These are phyloP conservation scores for Penicillium brasilianum DNA, from an alignment of 2,329 filamentous ascomycete genomes.

Conservation along the genomic window DNA sequence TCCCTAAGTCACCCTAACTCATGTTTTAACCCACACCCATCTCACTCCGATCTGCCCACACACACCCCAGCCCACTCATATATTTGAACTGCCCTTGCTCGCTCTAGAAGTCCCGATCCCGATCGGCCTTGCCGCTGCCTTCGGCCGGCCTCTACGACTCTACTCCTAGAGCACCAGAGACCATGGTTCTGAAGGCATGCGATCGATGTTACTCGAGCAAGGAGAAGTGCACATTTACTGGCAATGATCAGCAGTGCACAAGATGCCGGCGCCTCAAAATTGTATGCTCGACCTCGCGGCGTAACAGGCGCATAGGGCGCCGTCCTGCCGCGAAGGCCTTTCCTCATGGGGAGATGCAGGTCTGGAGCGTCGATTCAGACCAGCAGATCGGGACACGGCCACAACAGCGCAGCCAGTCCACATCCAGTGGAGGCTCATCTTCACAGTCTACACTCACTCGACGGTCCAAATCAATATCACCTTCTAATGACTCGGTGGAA, in stretches of 20 bases:
- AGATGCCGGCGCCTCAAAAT: slow-evolving; percentile 29
- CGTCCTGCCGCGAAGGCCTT: slow-evolving; percentile 21
- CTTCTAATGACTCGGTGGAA: slow-evolving; percentile 7
- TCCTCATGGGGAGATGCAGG: slow-evolving; percentile 23
- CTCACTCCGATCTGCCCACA: slow-evolving; percentile 1
- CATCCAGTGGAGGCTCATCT: slow-evolving; percentile 14
- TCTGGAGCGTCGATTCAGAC: slow-evolving; percentile 22
- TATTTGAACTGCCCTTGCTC: slow-evolving; percentile 4
- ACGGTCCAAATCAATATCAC: slow-evolving; percentile 15
- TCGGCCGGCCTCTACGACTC: slow-evolving; percentile 9
- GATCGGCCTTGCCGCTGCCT: slow-evolving; percentile 12
- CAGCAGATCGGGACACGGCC: slow-evolving; percentile 1
- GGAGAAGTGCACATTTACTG: slow-evolving; percentile 27
- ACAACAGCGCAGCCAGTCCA: slow-evolving; percentile 10
- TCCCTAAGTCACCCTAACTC: neutral
- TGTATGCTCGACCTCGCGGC: slow-evolving; percentile 23
- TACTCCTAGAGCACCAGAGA: slow-evolving; percentile 16
- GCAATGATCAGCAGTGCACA: slow-evolving; percentile 23
- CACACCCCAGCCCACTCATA: neutral
- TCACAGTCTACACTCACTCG: slow-evolving; percentile 10
- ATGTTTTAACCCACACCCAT: slow-evolving; percentile 4
- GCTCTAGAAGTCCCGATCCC: neutral
- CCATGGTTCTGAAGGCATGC: slow-evolving; percentile 29
- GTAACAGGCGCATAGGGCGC: slow-evolving; percentile 26
- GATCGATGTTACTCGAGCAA: slow-evolving; percentile 25